These are phyloP conservation scores for Cronartium quercuum DNA, from an alignment of 1,284 basidiomycete genomes.

Conservation along the genomic window DNA sequence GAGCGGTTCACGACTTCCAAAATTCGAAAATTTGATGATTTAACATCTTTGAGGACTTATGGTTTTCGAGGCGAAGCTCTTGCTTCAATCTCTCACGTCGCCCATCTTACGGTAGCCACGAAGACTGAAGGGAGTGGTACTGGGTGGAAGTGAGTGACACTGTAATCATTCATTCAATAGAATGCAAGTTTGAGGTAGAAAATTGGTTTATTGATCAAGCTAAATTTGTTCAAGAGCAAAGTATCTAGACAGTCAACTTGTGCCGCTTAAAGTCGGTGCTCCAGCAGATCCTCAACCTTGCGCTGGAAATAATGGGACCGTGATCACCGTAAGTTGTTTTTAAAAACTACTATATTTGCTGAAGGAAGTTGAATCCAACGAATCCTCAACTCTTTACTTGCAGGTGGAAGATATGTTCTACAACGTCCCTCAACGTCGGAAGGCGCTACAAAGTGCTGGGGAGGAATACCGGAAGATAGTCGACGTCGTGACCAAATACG, in stretches of 20 bases:
- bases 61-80: constrained; percentile 97
- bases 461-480: constrained; percentile 91
- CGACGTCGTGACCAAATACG: constrained; percentile 90
- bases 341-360: neutral
- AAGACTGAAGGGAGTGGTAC: constrained; percentile 74
- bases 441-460: constrained; percentile 73
- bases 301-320: constrained; percentile 91
- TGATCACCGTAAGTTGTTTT: constrained; percentile 62
- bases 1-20: constrained; percentile 96
- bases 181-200: neutral
- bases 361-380: neutral
- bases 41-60: constrained; percentile 80
- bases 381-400: neutral
- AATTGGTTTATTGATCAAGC: neutral
- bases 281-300: constrained; percentile 73
- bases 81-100: constrained; percentile 91
- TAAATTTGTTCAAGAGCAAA: constrained; percentile 17
- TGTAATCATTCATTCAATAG: neutral
- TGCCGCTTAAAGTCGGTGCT: constrained; percentile 63
- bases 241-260: constrained; percentile 39
- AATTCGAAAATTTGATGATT: constrained; percentile 75
- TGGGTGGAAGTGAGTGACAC: constrained; percentile 73
- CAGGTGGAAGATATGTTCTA: constrained; percentile 94
- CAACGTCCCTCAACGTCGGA: constrained; percentile 80
- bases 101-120: constrained; percentile 77